phyloP scores from a whole-genome alignment of 2,329 filamentous ascomycete genomes.

The Calonectria leucothoes region DNA sequence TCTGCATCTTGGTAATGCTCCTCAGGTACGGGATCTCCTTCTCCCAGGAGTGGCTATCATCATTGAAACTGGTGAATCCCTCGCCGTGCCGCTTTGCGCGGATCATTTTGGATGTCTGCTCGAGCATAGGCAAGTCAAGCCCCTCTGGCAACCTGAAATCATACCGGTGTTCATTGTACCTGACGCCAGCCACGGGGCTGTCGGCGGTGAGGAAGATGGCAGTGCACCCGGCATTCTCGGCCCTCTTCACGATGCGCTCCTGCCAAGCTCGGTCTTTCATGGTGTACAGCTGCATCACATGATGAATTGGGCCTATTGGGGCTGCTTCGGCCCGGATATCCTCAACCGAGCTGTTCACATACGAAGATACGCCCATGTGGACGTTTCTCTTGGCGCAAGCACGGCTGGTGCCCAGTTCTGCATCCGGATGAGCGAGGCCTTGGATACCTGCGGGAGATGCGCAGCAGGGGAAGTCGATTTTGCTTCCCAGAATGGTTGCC shows the following conservation, averaged over 20 bases:
- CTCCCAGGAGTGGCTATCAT: conserved; percentile 56
- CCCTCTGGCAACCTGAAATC: conserved; percentile 5
- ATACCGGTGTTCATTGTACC: conserved; percentile 15
- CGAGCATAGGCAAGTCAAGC: not conserved
- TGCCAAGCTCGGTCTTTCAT: conserved; percentile 13
- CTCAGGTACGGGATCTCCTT: conserved; percentile 64
- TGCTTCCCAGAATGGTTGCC: conserved; percentile 2
- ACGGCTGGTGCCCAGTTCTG: conserved; percentile 58
- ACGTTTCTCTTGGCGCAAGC: conserved; percentile 55
- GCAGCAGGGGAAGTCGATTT: conserved; percentile 59
- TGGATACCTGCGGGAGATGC: conserved; percentile 65
- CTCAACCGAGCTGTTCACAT: conserved; percentile 28
- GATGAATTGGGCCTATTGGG: not conserved
- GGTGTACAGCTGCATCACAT: conserved; percentile 12
- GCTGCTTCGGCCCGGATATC: not conserved
- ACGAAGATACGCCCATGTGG: conserved; percentile 61
- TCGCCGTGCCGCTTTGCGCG: not conserved
- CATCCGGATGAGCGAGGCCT: conserved; percentile 61
- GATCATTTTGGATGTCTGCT: not conserved
- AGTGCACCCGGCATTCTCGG: not conserved
- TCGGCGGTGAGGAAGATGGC: conserved; percentile 19
- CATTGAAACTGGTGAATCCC: conserved; percentile 31
- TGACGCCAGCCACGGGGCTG: conserved; percentile 4
- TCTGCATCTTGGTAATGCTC: conserved; percentile 59
- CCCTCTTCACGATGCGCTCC: conserved; percentile 8